Conservation (phyloP, 2,329 filamentous ascomycete genomes). For the Penicillium frequentans region DNA sequence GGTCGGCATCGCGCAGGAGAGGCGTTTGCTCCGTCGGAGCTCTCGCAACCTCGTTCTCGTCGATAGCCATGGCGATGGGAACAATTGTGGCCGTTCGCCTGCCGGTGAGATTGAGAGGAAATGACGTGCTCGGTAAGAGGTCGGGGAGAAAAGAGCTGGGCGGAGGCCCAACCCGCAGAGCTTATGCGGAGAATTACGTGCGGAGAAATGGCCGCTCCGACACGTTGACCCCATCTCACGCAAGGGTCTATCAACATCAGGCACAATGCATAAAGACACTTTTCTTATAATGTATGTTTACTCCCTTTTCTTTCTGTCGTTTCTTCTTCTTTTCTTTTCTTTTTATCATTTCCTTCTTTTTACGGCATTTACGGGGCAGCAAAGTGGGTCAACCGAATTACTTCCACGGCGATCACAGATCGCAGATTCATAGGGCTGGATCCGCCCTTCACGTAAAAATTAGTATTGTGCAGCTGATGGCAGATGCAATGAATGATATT, state of each 20-base stretch:
- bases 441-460: no score
- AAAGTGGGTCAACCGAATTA: no score
- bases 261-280: background rate
- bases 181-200: background rate
- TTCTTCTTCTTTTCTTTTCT: no score
- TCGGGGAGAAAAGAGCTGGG: background rate
- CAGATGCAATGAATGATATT: no score
- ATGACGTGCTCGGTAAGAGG: background rate
- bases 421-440: no score
- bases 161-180: background rate
- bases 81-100: background rate
- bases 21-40: slow-evolving; percentile 33
- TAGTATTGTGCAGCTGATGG: no score
- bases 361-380: no score
- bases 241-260: background rate
- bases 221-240: background rate
- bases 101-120: background rate
- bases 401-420: no score
- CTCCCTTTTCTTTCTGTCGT: no score
- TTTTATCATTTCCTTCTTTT: no score
- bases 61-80: background rate
- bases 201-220: background rate
- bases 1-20: slow-evolving; percentile 25
- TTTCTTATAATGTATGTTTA: no score
- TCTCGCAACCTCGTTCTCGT: slow-evolving; percentile 7